Evolutionary conservation across 768 basidiomycete genomes (phyloP).

Genomic region (Rickenella mellea): DNA sequence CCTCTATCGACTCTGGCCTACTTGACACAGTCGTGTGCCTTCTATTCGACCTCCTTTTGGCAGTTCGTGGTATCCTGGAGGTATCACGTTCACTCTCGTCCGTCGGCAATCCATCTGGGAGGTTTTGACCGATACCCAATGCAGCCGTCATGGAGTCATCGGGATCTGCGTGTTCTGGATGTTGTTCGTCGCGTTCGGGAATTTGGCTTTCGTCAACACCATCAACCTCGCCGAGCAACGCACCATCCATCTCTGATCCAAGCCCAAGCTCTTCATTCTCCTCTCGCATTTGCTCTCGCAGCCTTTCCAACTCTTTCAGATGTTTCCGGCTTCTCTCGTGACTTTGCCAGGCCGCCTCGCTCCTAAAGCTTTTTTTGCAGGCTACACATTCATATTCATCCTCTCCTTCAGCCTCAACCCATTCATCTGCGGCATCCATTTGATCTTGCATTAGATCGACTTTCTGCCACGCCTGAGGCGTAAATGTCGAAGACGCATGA

Average conservation of each 20-base stretch:
- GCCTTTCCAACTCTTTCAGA: constrained; percentile 70
- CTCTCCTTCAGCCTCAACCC: constrained; percentile 62
- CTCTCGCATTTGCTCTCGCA: constrained; percentile 67
- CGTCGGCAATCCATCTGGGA: constrained; percentile 2
- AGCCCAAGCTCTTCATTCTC: constrained; percentile 66
- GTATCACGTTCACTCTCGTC: constrained; percentile 1
- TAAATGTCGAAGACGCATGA: too few relatives aligned
- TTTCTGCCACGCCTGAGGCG: constrained; percentile 90
- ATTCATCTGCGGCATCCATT: constrained; percentile 58
- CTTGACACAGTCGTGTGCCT: constrained; percentile 5
- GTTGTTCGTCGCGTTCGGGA: constrained; percentile 1
- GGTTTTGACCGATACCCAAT: not conserved
- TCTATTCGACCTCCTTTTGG: not conserved
- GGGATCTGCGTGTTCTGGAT: constrained; percentile 1
- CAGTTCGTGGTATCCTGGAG: too few relatives aligned
- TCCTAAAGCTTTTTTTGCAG: constrained; percentile 81
- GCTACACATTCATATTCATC: constrained; percentile 96
- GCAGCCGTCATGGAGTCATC: constrained; percentile 1
- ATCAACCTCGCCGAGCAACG: constrained; percentile 10
- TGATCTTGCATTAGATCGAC: constrained; percentile 26
- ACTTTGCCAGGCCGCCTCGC: constrained; percentile 91
- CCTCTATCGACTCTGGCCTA: not conserved
- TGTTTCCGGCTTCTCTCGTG: constrained; percentile 96
- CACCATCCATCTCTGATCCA: constrained; percentile 18
- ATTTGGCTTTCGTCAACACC: constrained; percentile 2